Evolutionary conservation across 805 yeast genomes (phyloP).

Genomic region (Starmerella davenportii): DNA sequence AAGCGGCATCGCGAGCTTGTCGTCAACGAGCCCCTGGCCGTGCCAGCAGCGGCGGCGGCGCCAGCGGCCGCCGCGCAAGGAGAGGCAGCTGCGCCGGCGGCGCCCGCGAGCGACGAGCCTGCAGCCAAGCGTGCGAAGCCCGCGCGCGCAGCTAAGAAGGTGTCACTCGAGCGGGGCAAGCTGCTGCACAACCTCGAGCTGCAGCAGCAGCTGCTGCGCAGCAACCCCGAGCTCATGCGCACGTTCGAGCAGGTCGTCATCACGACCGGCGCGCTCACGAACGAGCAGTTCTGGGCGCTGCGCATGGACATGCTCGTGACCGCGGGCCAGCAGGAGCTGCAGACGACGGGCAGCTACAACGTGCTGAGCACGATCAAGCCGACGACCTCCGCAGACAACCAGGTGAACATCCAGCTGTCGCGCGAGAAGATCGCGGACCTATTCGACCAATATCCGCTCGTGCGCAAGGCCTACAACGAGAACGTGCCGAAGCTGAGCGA

Average conservation of each 20-base stretch:
- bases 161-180: constrained; percentile 35
- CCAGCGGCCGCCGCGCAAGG: background rate
- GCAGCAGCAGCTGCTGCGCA: constrained; percentile 59
- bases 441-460: constrained; percentile 83
- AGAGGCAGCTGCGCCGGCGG: background rate
- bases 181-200: constrained; percentile 53
- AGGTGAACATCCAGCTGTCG: constrained; percentile 81
- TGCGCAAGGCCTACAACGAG: constrained; percentile 73
- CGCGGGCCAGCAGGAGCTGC: constrained; percentile 66
- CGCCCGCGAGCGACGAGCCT: background rate
- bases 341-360: constrained; percentile 82
- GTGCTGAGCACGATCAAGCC: constrained; percentile 88
- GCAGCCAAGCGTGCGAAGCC: background rate
- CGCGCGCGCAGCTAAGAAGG: constrained; percentile 1
- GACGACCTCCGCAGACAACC: constrained; percentile 79
- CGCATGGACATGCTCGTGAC: constrained; percentile 66
- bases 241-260: constrained; percentile 80
- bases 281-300: constrained; percentile 74
- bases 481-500: constrained; percentile 78
- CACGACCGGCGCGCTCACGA: constrained; percentile 46
- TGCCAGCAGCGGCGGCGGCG: constrained; percentile 25
- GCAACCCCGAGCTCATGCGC: constrained; percentile 48
- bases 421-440: constrained; percentile 78
- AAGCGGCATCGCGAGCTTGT: constrained; percentile 33
- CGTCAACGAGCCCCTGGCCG: constrained; percentile 35